A percentile compares a stretch with the other conserved stretches of the same genome.
Conservation (phyloP, 176 grass and related monocot genomes). For the Bothriochloa decipiens region DNA sequence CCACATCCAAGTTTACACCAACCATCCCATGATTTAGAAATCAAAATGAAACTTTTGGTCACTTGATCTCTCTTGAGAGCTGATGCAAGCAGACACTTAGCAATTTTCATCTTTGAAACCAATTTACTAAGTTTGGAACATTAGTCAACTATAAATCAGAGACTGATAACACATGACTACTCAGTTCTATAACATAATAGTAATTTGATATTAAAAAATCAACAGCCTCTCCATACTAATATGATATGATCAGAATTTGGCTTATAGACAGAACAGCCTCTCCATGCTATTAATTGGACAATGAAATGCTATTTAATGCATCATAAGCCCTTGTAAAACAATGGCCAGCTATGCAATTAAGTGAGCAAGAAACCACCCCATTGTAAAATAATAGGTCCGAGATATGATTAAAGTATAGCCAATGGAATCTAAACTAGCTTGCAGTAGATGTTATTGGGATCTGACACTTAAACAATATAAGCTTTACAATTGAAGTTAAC, state of each 20-base stretch:
- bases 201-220: constrained; percentile 6
- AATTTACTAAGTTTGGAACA: background rate
- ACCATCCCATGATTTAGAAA: background rate
- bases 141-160: constrained; percentile 7
- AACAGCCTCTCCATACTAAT: constrained; percentile 14
- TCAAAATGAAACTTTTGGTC: background rate
- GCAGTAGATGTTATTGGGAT: background rate
- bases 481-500: background rate
- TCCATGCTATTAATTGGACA: background rate
- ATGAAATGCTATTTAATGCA: background rate
- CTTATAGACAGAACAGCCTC: background rate
- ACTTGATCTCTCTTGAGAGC: background rate
- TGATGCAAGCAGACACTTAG: background rate
- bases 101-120: background rate
- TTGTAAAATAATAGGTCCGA: background rate
- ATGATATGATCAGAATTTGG: constrained; percentile 26
- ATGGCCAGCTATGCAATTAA: background rate
- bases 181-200: background rate
- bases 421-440: constrained; percentile 16
- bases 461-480: background rate
- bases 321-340: background rate
- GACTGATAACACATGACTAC: background rate
- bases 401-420: background rate
- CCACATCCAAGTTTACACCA: background rate
- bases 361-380: background rate